Percentiles rank a stretch among this genome's conserved stretches.
phyloP scores from a whole-genome alignment of 2,329 filamentous ascomycete species.

The Ophiostoma montium region DNA sequence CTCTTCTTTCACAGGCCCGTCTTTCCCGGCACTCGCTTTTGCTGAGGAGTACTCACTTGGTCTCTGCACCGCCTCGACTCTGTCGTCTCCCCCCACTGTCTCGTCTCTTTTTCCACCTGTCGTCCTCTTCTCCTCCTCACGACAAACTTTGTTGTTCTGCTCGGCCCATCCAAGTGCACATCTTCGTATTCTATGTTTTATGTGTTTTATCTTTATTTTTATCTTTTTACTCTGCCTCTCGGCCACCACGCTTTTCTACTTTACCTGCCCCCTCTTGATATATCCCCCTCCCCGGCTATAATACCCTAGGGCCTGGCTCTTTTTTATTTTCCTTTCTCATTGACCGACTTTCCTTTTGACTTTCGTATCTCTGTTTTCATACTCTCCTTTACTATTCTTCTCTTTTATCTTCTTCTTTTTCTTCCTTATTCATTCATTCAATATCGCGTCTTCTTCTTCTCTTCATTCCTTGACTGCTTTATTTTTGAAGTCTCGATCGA shows the following conservation, averaged over 20 bases:
- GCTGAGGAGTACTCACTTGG: no score
- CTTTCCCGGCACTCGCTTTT: conserved; percentile 17
- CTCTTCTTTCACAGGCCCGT: not conserved
- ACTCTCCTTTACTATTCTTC: conserved; percentile 2
- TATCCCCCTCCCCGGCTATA: conserved; percentile 26
- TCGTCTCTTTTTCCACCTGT: not conserved
- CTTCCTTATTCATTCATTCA: conserved; percentile 19
- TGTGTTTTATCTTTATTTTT: conserved; percentile 25
- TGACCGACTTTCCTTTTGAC: conserved; percentile 18
- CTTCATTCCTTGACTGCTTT: not conserved
- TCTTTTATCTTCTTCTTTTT: not conserved
- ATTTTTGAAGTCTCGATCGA: conserved; percentile 18
- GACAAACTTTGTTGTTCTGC: not conserved
- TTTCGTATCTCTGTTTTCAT: conserved; percentile 14
- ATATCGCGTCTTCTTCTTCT: conserved; percentile 24
- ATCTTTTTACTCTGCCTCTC: not conserved
- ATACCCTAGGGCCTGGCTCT: conserved; percentile 42
- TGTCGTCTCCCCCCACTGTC: not conserved
- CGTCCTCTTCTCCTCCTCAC: not conserved
- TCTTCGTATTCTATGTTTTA: not conserved
- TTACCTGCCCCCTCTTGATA: not conserved
- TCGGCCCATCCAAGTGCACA: not conserved
- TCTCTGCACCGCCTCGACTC: not conserved
- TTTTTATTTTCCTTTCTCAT: conserved; percentile 17
- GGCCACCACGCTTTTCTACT: not conserved